These are phyloP conservation scores for Thelephora terrestris DNA, from an alignment of 1,284 basidiomycete genomes.

Conservation along the genomic window DNA sequence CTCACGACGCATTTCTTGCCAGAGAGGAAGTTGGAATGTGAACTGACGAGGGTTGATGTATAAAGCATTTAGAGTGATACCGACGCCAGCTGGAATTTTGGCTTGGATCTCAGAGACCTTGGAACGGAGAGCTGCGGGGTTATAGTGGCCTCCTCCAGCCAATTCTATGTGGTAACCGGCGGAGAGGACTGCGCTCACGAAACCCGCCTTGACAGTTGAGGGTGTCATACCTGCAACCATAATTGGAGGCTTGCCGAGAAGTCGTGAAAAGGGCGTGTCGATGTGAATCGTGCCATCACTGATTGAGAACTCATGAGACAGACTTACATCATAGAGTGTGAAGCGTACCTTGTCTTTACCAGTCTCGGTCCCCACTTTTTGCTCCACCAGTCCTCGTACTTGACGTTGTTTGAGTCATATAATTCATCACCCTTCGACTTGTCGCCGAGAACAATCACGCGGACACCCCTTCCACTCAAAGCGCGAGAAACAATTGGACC, in stretches of 20 bases:
- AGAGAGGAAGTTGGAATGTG: conserved; percentile 92
- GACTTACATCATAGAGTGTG: conserved; percentile 1
- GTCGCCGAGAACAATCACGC: conserved; percentile 80
- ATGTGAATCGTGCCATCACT: conserved; percentile 87
- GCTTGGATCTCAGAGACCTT: conserved; percentile 88
- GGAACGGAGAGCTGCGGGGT: conserved; percentile 74
- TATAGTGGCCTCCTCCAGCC: conserved; percentile 97
- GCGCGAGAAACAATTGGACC: conserved; percentile 86
- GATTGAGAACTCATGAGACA: background rate
- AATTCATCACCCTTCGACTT: conserved; percentile 82
- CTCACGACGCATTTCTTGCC: conserved; percentile 95
- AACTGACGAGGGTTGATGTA: conserved; percentile 99
- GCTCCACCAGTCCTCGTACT: conserved; percentile 83
- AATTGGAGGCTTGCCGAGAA: conserved; percentile 91
- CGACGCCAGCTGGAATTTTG: conserved; percentile 77
- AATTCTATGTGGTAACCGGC: conserved; percentile 96
- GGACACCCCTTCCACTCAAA: conserved; percentile 87
- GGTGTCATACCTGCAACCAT: conserved; percentile 99
- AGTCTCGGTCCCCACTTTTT: conserved; percentile 81
- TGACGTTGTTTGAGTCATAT: conserved; percentile 59
- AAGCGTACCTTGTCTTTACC: conserved; percentile 75
- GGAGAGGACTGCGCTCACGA: conserved; percentile 85
- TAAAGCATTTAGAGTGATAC: conserved; percentile 88
- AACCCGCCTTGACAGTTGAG: conserved; percentile 85
- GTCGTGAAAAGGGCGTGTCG: conserved; percentile 93